Percentiles rank a stretch among this genome's conserved stretches.
Evolutionary conservation across 352 stramenopile species (phyloP).

Genomic region (Pythium apleroticum): DNA sequence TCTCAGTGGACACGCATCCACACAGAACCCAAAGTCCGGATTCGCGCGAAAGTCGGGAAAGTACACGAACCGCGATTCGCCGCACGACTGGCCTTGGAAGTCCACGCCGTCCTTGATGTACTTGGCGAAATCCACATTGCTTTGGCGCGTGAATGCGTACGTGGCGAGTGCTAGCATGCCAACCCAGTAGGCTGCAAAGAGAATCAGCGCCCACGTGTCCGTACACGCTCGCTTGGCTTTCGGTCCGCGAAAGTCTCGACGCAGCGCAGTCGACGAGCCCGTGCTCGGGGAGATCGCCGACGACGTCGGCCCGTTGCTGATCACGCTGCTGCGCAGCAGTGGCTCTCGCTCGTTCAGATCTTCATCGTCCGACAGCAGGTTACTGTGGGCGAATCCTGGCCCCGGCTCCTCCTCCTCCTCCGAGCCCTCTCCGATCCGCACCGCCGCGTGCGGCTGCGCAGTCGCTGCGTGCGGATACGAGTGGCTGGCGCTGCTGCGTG

Average conservation of each 20-base stretch:
- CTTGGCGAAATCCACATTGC: conserved; percentile 61
- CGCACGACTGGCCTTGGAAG: conserved; percentile 65
- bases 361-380: conserved; percentile 7
- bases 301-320: conserved; percentile 27
- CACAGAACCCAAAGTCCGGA: conserved; percentile 81
- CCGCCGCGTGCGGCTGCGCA: background rate
- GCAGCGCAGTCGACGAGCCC: conserved; percentile 35
- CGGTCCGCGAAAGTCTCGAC: conserved; percentile 42
- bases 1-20: conserved; percentile 46
- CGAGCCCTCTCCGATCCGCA: conserved; percentile 22
- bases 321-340: conserved; percentile 33
- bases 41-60: conserved; percentile 68
- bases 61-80: conserved; percentile 54
- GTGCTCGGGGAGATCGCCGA: conserved; percentile 53
- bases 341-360: conserved; percentile 42
- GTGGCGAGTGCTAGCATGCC: conserved; percentile 73
- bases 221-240: conserved; percentile 53
- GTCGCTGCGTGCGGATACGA: conserved; percentile 15
- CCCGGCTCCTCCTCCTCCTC: conserved; percentile 28
- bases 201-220: conserved; percentile 51
- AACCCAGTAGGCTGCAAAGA: conserved; percentile 71
- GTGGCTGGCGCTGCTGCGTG: conserved; percentile 7
- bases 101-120: conserved; percentile 82
- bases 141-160: conserved; percentile 67
- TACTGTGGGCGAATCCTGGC: conserved; percentile 13